phyloP scores from a whole-genome alignment of 2,329 filamentous ascomycete species.

The Eurotiales sp. region DNA sequence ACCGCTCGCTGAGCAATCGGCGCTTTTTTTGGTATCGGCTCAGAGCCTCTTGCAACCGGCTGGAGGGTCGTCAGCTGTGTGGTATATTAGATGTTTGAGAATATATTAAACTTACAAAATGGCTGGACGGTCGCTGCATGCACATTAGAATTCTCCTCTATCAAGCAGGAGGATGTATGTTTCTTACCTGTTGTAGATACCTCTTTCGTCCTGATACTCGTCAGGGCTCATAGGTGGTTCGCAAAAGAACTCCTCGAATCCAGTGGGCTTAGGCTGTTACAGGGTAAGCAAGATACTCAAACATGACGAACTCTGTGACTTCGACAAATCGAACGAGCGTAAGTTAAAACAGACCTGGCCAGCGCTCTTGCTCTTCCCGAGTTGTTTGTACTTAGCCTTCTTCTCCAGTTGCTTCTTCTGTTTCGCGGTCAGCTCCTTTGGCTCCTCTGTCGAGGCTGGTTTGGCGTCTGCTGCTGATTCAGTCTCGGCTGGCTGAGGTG shows the following conservation, averaged over 20 bases:
- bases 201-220: constrained; percentile 63
- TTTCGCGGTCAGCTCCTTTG: constrained; percentile 1
- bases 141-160: constrained; percentile 23
- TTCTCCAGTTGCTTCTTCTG: constrained; percentile 5
- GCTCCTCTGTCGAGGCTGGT: not conserved
- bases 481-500: not conserved
- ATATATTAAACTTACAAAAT: constrained; percentile 48
- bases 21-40: constrained; percentile 75
- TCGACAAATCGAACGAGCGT: not conserved
- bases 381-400: constrained; percentile 13
- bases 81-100: not conserved
- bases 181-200: constrained; percentile 64
- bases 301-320: not conserved
- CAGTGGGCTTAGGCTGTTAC: constrained; percentile 50
- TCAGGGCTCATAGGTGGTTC: constrained; percentile 73
- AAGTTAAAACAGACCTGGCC: constrained; percentile 8
- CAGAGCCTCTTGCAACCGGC: constrained; percentile 80
- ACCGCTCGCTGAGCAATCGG: constrained; percentile 63
- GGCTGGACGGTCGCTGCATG: constrained; percentile 43
- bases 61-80: constrained; percentile 30
- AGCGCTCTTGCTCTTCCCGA: constrained; percentile 11
- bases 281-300: not conserved
- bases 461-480: not conserved
- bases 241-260: constrained; percentile 76
- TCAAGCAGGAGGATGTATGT: not conserved